These are phyloP conservation scores for Macrolepiota albuminosa DNA, from an alignment of 768 basidiomycete genomes.

Conservation along the genomic window DNA sequence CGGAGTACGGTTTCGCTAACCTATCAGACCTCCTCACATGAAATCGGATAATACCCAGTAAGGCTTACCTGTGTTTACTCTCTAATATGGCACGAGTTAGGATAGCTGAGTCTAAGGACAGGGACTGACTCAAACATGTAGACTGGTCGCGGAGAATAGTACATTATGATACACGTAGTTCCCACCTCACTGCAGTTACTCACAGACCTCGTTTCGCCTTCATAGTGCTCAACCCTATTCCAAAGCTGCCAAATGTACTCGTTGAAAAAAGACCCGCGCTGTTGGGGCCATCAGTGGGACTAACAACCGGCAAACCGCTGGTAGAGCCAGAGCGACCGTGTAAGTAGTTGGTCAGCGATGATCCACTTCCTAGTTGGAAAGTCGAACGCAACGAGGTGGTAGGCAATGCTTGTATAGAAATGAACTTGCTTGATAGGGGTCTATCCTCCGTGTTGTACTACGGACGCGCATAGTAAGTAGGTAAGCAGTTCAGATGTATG, in stretches of 20 bases:
- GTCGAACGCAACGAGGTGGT: constrained; percentile 61
- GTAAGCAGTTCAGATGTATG: neutral
- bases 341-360: constrained; percentile 8
- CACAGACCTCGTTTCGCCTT: constrained; percentile 16
- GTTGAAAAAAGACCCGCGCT: constrained; percentile 13
- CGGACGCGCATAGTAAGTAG: neutral
- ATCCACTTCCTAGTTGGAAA: constrained; percentile 39
- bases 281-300: constrained; percentile 8
- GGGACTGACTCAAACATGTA: neutral
- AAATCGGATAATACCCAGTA: neutral
- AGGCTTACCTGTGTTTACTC: neutral
- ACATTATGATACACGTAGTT: constrained; percentile 1
- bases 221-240: constrained; percentile 24
- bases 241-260: constrained; percentile 29
- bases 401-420: constrained; percentile 72
- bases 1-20: neutral
- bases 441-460: constrained; percentile 89
- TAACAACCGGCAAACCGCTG: constrained; percentile 1
- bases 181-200: neutral
- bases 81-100: neutral
- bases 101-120: neutral
- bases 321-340: constrained; percentile 15
- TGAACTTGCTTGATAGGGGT: constrained; percentile 76
- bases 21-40: neutral
- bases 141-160: neutral